These are phyloP conservation scores for Raffaelea arxii DNA, from an alignment of 2,329 filamentous ascomycete species.

Conservation along the genomic window DNA sequence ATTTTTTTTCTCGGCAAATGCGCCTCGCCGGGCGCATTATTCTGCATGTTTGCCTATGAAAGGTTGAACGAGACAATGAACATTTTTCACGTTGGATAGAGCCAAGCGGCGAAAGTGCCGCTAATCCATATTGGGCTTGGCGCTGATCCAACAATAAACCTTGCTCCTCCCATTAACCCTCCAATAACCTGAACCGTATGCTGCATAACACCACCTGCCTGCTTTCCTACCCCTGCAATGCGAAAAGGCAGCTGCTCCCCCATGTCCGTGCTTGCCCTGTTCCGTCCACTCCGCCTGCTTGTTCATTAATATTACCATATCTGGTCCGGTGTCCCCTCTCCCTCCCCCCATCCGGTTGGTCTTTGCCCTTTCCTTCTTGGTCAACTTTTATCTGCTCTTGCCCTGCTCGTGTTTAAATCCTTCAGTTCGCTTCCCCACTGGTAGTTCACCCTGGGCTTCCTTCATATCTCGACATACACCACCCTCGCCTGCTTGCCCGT, in stretches of 20 bases:
- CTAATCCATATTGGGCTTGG: slow-evolving; percentile 7
- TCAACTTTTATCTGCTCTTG: background rate
- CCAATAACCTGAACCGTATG: background rate
- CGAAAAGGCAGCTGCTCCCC: too few species aligned
- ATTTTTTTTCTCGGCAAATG: too few species aligned
- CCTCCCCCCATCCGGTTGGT: background rate
- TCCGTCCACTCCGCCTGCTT: background rate
- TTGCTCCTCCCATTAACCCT: background rate
- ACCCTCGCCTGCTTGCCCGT: background rate
- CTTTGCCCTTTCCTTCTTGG: background rate
- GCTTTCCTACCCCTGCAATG: background rate
- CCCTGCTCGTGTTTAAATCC: background rate
- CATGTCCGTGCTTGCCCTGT: background rate
- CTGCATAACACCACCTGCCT: slow-evolving; percentile 2
- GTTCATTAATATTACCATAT: background rate
- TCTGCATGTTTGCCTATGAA: too few species aligned
- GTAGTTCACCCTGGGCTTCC: background rate
- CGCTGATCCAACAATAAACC: slow-evolving; percentile 7
- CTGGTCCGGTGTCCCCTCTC: background rate
- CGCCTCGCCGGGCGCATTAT: too few species aligned
- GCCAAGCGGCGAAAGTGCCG: slow-evolving; percentile 6
- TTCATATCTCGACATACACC: background rate
- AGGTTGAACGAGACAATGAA: background rate
- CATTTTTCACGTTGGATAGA: background rate
- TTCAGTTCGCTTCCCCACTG: background rate